A percentile compares a stretch with the other conserved stretches of the same genome.
These are phyloP conservation scores for Modicella reniformis DNA, from an alignment of 371 early-diverging fungal genomes.

Conservation along the genomic window DNA sequence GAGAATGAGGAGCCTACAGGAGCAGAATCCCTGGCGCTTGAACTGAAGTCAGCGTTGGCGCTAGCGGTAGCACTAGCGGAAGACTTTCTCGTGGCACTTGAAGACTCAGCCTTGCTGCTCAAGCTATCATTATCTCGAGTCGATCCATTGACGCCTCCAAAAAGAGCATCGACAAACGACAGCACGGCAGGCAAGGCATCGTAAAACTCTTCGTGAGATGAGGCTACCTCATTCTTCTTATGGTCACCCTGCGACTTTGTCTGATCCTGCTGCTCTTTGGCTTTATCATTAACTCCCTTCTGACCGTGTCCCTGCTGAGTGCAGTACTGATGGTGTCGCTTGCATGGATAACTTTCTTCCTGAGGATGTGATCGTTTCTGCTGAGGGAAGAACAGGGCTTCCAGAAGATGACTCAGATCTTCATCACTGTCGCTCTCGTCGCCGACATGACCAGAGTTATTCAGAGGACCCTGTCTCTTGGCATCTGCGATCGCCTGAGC, in stretches of 20 bases:
- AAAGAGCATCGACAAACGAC: conserved; percentile 28
- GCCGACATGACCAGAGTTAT: not conserved
- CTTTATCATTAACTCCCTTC: not conserved
- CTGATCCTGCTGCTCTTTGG: conserved; percentile 10
- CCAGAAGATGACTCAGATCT: conserved; percentile 22
- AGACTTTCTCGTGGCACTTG: not conserved
- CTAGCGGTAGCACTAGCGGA: not conserved
- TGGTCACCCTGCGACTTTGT: conserved; percentile 4
- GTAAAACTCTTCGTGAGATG: conserved; percentile 3
- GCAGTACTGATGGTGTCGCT: conserved; percentile 22
- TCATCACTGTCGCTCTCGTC: not conserved
- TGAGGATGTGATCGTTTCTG: conserved; percentile 26
- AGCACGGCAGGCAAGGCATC: conserved; percentile 22
- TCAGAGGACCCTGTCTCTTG: conserved; percentile 16
- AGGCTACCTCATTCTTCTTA: not conserved
- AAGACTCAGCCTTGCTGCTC: conserved; percentile 6
- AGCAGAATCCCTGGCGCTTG: not conserved
- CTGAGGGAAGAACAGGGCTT: conserved; percentile 34
- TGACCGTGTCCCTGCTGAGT: conserved; percentile 7
- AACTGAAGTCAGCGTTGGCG: not conserved
- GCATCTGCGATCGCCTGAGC: conserved; percentile 15
- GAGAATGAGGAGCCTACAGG: conserved; percentile 6
- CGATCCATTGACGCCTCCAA: no score
- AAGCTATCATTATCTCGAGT: not conserved
- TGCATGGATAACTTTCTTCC: conserved; percentile 35